phyloP scores from a whole-genome alignment of 2,329 filamentous ascomycete genomes.

The Myriosclerotinia curreyana region DNA sequence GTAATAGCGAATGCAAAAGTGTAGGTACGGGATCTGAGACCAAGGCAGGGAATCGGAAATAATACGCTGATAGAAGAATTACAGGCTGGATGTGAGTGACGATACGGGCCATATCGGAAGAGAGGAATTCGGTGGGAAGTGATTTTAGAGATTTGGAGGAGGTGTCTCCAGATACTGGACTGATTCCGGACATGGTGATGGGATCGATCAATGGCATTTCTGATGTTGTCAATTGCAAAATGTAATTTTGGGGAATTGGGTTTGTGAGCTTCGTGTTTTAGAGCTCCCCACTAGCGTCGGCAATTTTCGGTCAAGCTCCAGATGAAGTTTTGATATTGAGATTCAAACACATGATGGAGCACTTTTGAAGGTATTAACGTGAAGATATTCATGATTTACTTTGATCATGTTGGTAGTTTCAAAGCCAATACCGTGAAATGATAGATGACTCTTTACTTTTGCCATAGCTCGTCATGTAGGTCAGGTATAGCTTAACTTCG shows the following conservation, averaged over 20 bases:
- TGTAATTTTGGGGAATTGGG: background rate
- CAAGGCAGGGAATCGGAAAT: slow-evolving; percentile 61
- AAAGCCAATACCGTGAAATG: background rate
- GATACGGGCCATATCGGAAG: slow-evolving; percentile 44
- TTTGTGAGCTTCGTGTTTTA: slow-evolving; percentile 10
- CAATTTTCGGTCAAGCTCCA: slow-evolving; percentile 3
- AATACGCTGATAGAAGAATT: slow-evolving; percentile 62
- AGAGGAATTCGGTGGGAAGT: slow-evolving; percentile 37
- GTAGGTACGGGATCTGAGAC: slow-evolving; percentile 67
- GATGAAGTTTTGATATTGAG: slow-evolving; percentile 12
- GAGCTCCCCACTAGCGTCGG: slow-evolving; percentile 20
- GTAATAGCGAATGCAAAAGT: slow-evolving; percentile 58
- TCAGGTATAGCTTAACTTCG: too few relatives aligned
- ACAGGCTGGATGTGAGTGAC: slow-evolving; percentile 67
- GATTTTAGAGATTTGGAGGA: slow-evolving; percentile 25
- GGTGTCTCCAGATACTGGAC: slow-evolving; percentile 12
- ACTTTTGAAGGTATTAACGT: background rate
- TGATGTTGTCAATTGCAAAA: slow-evolving; percentile 6
- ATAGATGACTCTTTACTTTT: background rate
- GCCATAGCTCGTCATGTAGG: background rate
- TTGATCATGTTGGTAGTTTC: background rate
- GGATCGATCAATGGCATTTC: slow-evolving; percentile 38
- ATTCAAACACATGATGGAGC: background rate
- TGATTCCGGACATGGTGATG: slow-evolving; percentile 35
- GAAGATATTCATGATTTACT: slow-evolving; percentile 3